A percentile compares a stretch with the other conserved stretches of the same genome.
Evolutionary conservation across 495 filamentous ascomycete species (phyloP).

Genomic region (Penicillium bovifimosum): DNA sequence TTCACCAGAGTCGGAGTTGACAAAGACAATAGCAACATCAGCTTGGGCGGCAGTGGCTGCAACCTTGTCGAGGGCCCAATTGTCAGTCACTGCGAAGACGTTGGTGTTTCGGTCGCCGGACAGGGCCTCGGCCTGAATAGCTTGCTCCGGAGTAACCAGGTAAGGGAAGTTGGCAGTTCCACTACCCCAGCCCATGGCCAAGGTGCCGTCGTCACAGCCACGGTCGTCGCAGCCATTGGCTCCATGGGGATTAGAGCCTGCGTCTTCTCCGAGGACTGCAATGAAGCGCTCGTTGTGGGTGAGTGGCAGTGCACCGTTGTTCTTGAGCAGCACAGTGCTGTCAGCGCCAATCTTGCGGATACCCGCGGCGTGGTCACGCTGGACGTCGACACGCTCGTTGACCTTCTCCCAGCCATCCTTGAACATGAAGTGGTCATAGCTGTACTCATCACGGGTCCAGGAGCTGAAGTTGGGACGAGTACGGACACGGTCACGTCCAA

Average conservation of each 20-base stretch:
- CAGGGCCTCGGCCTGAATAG: constrained; percentile 69
- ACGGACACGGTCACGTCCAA: constrained; percentile 59
- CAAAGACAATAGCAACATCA: constrained; percentile 77
- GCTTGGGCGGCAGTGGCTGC: constrained; percentile 59
- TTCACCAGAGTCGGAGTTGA: constrained; percentile 83
- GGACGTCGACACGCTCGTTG: constrained; percentile 84
- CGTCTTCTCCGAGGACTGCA: constrained; percentile 82
- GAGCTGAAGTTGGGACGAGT: constrained; percentile 80
- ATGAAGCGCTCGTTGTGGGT: constrained; percentile 67
- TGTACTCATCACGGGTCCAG: constrained; percentile 75
- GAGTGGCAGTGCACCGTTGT: constrained; percentile 69
- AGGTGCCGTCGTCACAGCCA: constrained; percentile 78
- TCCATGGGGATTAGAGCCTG: constrained; percentile 69
- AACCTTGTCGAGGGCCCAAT: constrained; percentile 61
- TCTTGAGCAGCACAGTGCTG: constrained; percentile 87
- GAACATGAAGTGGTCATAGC: constrained; percentile 58
- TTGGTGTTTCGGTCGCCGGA: constrained; percentile 39
- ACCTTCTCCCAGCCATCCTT: constrained; percentile 58
- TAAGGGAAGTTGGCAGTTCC: constrained; percentile 90
- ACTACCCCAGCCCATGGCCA: constrained; percentile 93
- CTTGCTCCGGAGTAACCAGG: constrained; percentile 78
- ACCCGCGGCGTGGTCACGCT: constrained; percentile 60
- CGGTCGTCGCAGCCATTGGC: constrained; percentile 81
- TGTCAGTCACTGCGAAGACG: constrained; percentile 71
- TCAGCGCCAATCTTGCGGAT: constrained; percentile 71